phyloP scores from a whole-genome alignment of 2,329 filamentous ascomycete species.

The Colletotrichum chrysophilum region DNA sequence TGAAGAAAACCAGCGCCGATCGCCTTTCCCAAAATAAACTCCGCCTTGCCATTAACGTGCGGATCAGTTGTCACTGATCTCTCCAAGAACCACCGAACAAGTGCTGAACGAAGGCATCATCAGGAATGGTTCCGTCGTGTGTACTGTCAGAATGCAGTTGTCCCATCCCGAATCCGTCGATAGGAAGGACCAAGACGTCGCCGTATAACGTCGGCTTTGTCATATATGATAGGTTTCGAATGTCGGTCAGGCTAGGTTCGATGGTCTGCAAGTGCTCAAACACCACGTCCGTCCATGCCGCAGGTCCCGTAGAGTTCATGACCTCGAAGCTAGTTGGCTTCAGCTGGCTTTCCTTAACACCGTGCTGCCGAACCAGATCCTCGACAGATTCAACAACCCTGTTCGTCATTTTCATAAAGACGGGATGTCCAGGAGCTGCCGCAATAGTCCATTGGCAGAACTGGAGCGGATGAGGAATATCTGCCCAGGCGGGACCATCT shows the following conservation, averaged over 20 bases:
- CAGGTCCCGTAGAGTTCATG: conserved; percentile 35
- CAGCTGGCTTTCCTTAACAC: not conserved
- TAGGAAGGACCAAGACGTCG: conserved; percentile 28
- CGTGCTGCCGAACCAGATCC: conserved; percentile 7
- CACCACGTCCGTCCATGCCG: conserved; percentile 36
- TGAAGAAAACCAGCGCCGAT: not conserved
- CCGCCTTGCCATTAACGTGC: not conserved
- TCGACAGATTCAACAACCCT: conserved; percentile 27
- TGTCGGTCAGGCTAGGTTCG: conserved; percentile 22
- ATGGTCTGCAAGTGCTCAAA: conserved; percentile 28
- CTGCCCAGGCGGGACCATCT: conserved; percentile 25
- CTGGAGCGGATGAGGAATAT: conserved; percentile 26
- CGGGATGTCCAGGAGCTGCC: conserved; percentile 28
- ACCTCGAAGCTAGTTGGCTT: conserved; percentile 30
- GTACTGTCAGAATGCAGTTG: conserved; percentile 31
- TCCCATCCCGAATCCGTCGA: conserved; percentile 32
- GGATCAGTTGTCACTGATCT: not conserved
- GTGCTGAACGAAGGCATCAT: conserved; percentile 30
- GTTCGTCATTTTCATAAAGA: conserved; percentile 31
- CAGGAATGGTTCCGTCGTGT: conserved; percentile 29
- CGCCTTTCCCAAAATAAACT: not conserved
- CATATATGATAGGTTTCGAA: conserved; percentile 14
- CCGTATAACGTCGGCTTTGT: conserved; percentile 19
- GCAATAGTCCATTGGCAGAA: conserved; percentile 27
- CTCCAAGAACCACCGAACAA: conserved; percentile 22